Base-by-base conservation (phyloP, 345 rosid genomes). In the Linum tenue region DNA sequence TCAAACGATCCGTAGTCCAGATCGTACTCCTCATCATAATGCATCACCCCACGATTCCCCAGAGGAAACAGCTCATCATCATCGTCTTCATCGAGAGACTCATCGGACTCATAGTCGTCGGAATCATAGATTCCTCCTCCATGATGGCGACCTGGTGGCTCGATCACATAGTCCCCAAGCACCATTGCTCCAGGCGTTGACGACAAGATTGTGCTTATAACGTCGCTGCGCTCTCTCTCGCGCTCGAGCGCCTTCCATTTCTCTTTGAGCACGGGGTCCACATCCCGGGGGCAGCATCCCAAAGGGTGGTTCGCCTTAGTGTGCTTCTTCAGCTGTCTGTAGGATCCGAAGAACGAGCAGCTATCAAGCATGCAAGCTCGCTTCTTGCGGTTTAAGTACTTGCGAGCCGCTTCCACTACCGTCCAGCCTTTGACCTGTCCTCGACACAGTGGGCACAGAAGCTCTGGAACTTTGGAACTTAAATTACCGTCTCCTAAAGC, bases 371-470 rank as follows among this genome's bases (percentile, higher is more conserved):
- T 85, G 78, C 98, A 87, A 64, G 76, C 50, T 71, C 95, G 84
- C 69, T 80, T 89, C 74, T 83, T 85, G 64, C 78, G 65, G 73
- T 89, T 89, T 50, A 87, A 75, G 75, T 84, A 79, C 58, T 75
- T 76, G 56, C 92, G 80, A 4, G 92, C 92, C 22, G 72, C 78
- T 80, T 92, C 86, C 56, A 89, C 96, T 38, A 92, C 91, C 3
- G 96, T 92, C 86, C 88, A 92, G 60, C 96, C 98, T 74, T 89
- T 87, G 71, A 92, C 95, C 73, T 87, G 95, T 57, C 98, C 91
- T 11, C 96, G 85, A 64, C 96, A 92, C 0, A 92, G 79, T 0
- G 95, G 96, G 75, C 96, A 92, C 53, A 87, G 64, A 69, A 87
- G 94, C 82, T 85, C 85, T 9, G 85, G 84, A 35, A 73, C 85